These are phyloP conservation scores for Plasmodium cynomolgi DNA, from an alignment of 169 alveolate genomes.

Conservation along the genomic window DNA sequence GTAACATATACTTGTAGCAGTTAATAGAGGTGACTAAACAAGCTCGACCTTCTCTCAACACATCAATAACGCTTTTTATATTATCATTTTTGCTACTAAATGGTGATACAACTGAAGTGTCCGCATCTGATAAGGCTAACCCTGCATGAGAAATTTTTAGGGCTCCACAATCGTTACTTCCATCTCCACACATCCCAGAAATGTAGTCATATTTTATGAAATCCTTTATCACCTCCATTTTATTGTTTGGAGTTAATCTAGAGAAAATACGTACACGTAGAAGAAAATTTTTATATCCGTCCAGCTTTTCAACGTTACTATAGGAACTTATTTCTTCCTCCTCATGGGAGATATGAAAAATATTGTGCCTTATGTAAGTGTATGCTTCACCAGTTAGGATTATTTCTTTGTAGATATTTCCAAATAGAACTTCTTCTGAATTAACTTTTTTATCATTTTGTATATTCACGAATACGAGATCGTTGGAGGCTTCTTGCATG, in stretches of 20 bases:
- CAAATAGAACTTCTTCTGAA: slow-evolving; percentile 13
- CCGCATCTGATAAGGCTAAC: slow-evolving; percentile 89
- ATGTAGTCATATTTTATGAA: slow-evolving; percentile 87
- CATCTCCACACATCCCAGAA: slow-evolving; percentile 95
- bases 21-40: slow-evolving; percentile 92
- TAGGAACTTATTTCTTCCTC: slow-evolving; percentile 21
- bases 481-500: neutral
- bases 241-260: slow-evolving; percentile 88
- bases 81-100: slow-evolving; percentile 89
- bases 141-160: slow-evolving; percentile 94
- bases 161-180: slow-evolving; percentile 96
- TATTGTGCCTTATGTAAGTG: neutral
- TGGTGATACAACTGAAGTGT: slow-evolving; percentile 93
- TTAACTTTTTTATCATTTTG: slow-evolving; percentile 43
- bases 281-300: slow-evolving; percentile 40
- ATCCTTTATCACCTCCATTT: slow-evolving; percentile 88
- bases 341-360: neutral
- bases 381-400: slow-evolving; percentile 70
- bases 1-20: slow-evolving; percentile 91
- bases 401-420: slow-evolving; percentile 62
- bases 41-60: slow-evolving; percentile 92
- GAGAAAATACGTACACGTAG: slow-evolving; percentile 82
- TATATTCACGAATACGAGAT: slow-evolving; percentile 37
- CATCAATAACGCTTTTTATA: slow-evolving; percentile 87
- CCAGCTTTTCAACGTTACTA: neutral